Evolutionary conservation across 2,329 filamentous ascomycete genomes (phyloP), one percentile per base, ranked within the genome.

Genomic region (Phyllosticta citriasiana): DNA sequence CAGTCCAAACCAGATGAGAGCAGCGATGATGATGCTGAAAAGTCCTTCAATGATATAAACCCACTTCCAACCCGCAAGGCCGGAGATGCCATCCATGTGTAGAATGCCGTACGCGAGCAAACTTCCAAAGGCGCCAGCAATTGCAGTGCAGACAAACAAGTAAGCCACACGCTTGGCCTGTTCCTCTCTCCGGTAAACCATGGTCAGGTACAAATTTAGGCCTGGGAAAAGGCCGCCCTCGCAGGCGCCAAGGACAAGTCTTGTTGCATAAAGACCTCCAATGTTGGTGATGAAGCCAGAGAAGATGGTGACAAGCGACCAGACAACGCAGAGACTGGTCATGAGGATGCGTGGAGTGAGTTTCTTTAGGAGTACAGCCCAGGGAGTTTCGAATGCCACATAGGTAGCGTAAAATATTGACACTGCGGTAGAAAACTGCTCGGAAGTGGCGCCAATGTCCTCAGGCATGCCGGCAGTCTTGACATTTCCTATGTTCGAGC

Each of bases 401-500:
- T 81, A 81, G 9, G 78, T 80, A 9, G 75, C 78, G 64, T 80
- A 82, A 66, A 82, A 81, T 55, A 82, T 77, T 0, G 77, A 77
- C 8, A 80, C 75, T 3, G 77, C 79, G 3, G 70, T 78, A n/a
- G 75, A 78, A 66, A 77, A 80, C 63, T 79, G 70, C 33, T 70
- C 69, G 9, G 69, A 67, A 0, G 72, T 72, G 12, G 76, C 73
- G 24, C 71, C 67, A 55, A 81, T 78, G 62, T 77, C 78, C 50
- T 73, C 70, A 2, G 76, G 74, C 75, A 81, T 78, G 54, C 76
- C 74, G 35, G 76, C 77, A 5, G 77, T 73, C 61, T 75, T 75
- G 63, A 79, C 79, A 65, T 82, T 82, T 74, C 78, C 78, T 50
- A 83, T 82, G 64, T 81, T 82, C 22, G 75, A 74, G 59, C 82